Conservation (phyloP, 768 basidiomycete genomes). For the Auriculariales sp. region DNA sequence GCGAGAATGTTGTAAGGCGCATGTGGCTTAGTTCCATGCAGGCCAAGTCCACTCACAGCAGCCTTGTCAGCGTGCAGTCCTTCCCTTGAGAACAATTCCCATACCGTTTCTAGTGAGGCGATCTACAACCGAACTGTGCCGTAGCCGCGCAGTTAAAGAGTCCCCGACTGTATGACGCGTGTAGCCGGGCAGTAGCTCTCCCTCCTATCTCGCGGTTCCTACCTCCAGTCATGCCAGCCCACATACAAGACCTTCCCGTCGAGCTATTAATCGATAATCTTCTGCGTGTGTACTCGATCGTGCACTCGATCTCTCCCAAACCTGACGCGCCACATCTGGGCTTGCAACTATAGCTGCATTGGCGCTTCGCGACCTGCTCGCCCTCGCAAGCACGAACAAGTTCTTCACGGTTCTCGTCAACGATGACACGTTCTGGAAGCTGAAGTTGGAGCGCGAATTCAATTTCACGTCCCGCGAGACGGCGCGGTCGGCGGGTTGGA, state of each 20-base stretch:
- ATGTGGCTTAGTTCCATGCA: too few relatives aligned
- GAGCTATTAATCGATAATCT: conserved; percentile 71
- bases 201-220: too few relatives aligned
- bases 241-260: conserved; percentile 42
- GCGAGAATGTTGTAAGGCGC: too few relatives aligned
- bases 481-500: conserved; percentile 66
- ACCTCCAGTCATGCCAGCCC: not conserved
- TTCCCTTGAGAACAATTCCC: too few relatives aligned
- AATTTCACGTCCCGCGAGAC: conserved; percentile 62
- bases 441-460: conserved; percentile 52
- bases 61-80: too few relatives aligned
- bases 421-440: conserved; percentile 73
- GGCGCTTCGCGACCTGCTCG: conserved; percentile 37
- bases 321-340: not conserved
- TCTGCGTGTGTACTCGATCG: conserved; percentile 25
- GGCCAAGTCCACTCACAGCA: too few relatives aligned
- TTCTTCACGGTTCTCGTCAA: conserved; percentile 44
- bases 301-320: not conserved
- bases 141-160: too few relatives aligned
- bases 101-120: too few relatives aligned
- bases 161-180: too few relatives aligned
- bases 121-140: too few relatives aligned
- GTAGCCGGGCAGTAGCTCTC: too few relatives aligned
- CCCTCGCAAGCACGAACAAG: conserved; percentile 46
- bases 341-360: conserved; percentile 17